phyloP scores from a whole-genome alignment of 805 yeast species.

The Candida nemodendra region DNA sequence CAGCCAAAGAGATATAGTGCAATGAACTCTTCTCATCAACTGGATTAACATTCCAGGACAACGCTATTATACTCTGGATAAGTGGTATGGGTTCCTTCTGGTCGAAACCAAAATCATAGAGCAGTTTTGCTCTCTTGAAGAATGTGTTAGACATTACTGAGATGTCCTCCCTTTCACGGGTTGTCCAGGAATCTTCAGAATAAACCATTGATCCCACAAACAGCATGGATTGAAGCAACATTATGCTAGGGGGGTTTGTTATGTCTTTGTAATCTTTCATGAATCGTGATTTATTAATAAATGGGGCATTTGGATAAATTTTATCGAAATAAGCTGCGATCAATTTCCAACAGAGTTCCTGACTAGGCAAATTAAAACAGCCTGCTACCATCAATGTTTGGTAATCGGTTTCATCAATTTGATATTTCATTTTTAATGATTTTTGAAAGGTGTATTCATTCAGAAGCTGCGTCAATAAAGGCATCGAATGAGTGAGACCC shows the following conservation, averaged over 20 bases:
- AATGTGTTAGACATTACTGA: conserved; percentile 30
- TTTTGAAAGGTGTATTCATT: conserved; percentile 10
- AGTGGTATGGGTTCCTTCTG: conserved; percentile 58
- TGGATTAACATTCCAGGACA: conserved; percentile 77
- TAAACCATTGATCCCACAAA: conserved; percentile 65
- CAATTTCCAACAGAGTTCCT: conserved; percentile 57
- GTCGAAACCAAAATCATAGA: conserved; percentile 66
- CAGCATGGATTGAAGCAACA: conserved; percentile 59
- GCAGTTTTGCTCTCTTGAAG: conserved; percentile 51
- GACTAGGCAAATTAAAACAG: conserved; percentile 66
- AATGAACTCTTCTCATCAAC: conserved; percentile 58
- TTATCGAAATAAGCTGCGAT: conserved; percentile 58
- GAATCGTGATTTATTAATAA: conserved; percentile 60
- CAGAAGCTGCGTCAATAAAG: conserved; percentile 9
- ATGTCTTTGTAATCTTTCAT: conserved; percentile 56
- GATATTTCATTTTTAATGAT: conserved; percentile 13
- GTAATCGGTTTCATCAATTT: conserved; percentile 45
- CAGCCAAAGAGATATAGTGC: conserved; percentile 70
- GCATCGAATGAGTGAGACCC: conserved; percentile 18
- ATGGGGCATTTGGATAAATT: conserved; percentile 67
- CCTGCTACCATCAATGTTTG: conserved; percentile 64
- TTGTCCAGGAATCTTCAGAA: conserved; percentile 50
- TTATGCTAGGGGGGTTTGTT: conserved; percentile 57
- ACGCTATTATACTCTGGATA: conserved; percentile 55
- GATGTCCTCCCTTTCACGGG: conserved; percentile 46